Base-by-base conservation (phyloP, 257 asterid genomes). In the Solanum habrochaites region DNA sequence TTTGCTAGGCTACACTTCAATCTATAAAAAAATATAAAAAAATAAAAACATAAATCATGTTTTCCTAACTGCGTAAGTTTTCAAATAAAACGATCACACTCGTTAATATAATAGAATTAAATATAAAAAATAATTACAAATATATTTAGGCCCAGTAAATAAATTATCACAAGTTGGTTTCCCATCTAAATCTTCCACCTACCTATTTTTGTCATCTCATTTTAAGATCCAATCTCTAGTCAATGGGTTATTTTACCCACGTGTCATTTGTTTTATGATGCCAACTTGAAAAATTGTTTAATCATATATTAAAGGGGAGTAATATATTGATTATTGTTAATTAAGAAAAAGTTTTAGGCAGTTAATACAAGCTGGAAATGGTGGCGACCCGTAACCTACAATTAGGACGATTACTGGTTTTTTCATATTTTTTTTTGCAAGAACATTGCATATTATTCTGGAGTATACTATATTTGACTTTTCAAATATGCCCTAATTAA, bases 1-100 rank as follows among this genome's bases (percentile, higher is more conserved):
- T 49, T 5, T 52, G 23, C 23, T 49, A 52, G 23, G 18, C 60
- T 52, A 52, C 60, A 15, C 8, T 49, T 49, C 60, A 49, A 0
- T 49, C 23, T n/a, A n/a, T n/a, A n/a, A n/a, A n/a, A n/a, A n/a
- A n/a, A n/a, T n/a, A n/a, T n/a, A n/a, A n/a, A n/a, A n/a, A n/a
- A n/a, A n/a, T n/a, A n/a, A n/a, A n/a, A n/a, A n/a, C n/a, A n/a
- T n/a, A n/a, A n/a, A n/a, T n/a, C n/a, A n/a, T n/a, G n/a, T n/a
- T n/a, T n/a, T n/a, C n/a, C n/a, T n/a, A n/a, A n/a, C n/a, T n/a
- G n/a, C n/a, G n/a, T n/a, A n/a, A n/a, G n/a, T n/a, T n/a, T n/a
- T 15, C 3, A 49, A 0, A 49, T 5, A 1, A 49, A 49, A 15
- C 0, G 0, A 49, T 49, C 21, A 15, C 0, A 49, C 0, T 14